Evolutionary conservation across 1,139 yeast genomes (phyloP).

Genomic region (Candida dubliniensis): DNA sequence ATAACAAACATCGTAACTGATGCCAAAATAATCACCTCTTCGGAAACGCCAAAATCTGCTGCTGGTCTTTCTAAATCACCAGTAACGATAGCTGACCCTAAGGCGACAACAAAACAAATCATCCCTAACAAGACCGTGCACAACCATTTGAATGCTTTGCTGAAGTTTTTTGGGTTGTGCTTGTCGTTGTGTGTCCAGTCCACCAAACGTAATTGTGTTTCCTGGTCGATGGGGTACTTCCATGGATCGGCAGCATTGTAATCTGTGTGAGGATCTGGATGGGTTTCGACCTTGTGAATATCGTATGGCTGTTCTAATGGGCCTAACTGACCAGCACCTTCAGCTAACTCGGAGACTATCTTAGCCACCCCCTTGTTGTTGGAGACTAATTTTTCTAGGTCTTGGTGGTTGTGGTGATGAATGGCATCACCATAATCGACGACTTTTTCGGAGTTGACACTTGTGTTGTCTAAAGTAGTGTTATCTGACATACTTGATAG

Average conservation of each 20-base stretch:
- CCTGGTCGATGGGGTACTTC: slow-evolving; percentile 58
- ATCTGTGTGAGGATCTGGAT: slow-evolving; percentile 37
- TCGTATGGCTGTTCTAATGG: slow-evolving; percentile 57
- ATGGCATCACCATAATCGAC: slow-evolving; percentile 13
- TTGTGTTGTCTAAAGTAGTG: slow-evolving; percentile 9
- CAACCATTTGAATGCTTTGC: slow-evolving; percentile 50
- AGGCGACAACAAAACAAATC: slow-evolving; percentile 57
- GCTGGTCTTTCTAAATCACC: slow-evolving; percentile 59
- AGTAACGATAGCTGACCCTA: slow-evolving; percentile 60
- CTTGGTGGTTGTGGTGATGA: slow-evolving; percentile 13
- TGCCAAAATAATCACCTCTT: slow-evolving; percentile 56
- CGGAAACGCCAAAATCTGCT: slow-evolving; percentile 48
- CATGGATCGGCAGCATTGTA: slow-evolving; percentile 55
- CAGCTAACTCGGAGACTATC: slow-evolving; percentile 31
- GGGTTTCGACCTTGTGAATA: slow-evolving; percentile 34
- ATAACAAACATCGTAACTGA: slow-evolving; percentile 58
- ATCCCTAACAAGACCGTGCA: slow-evolving; percentile 52
- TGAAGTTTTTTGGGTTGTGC: slow-evolving; percentile 59
- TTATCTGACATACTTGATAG: slow-evolving; percentile 7
- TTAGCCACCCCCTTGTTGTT: slow-evolving; percentile 37
- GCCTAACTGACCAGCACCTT: slow-evolving; percentile 50
- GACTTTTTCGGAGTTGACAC: slow-evolving; percentile 18
- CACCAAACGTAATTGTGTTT: slow-evolving; percentile 58
- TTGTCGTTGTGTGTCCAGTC: slow-evolving; percentile 56
- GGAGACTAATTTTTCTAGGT: slow-evolving; percentile 27